Base-by-base conservation (phyloP, 192 early-diverging fungal species). In the Gonapodya prolifera region DNA sequence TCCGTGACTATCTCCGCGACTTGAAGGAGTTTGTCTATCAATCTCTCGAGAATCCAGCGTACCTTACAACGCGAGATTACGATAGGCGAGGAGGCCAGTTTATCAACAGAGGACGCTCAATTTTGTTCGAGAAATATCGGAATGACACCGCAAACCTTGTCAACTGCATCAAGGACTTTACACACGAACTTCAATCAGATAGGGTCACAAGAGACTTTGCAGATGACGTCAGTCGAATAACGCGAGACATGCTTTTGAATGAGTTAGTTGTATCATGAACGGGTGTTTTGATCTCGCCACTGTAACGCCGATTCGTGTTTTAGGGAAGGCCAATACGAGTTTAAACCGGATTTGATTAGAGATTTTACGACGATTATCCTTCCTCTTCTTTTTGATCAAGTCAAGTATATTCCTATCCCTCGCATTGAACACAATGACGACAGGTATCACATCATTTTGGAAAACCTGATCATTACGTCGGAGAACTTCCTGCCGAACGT, bases 361-460 rank as follows among this genome's bases (percentile, higher is more conserved):
- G 83, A 84, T 74, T 61, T 84, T 34, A 69, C 76, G 16, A 83
- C 78, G 34, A 80, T 84, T 0, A 23, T 80, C 34, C 34, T 84
- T 16, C 83, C 83, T 23, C 70, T 85, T 30, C 16, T 84, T 29
- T 33, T 86, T 34, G 78, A 86, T 29, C 78, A 85, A 30, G 69
- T 84, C 31, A 79, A 78, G 69, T 84, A 84, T 61, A 83, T 84
- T 75, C 84, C 83, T 17, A 84, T 84, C 35, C 81, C 83, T 1
- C 83, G 83, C 70, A 80, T 84, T n/a, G 83, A 84, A 75, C 81
- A 84, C 36, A 69, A 75, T 34, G 81, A 83, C 30, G 78, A 34
- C 1, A 61, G 77, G n/a, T 82, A 30, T 29, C 82, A 85, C 76
- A 16, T 84, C 33, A 74, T 85, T 2, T 70, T 84, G 23, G 83